Conservation (phyloP, 805 yeast genomes). For the Cyberlindnera nakhonratchasimensis region DNA sequence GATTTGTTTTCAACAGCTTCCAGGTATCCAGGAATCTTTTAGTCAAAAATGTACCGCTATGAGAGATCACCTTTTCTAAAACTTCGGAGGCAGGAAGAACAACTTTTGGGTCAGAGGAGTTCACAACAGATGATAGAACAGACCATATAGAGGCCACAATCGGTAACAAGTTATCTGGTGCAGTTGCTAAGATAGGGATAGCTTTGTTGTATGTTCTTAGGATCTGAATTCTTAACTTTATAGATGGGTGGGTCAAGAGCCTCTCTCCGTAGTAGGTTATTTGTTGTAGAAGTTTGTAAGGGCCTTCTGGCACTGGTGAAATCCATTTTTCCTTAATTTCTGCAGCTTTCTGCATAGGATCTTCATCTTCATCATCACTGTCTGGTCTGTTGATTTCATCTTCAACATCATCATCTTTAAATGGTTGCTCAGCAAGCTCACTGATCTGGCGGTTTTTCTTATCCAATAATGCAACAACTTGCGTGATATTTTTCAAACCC, state of each 20-base stretch:
- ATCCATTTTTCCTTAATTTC: constrained; percentile 50
- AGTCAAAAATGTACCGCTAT: constrained; percentile 45
- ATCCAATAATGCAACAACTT: constrained; percentile 43
- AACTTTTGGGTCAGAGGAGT: constrained; percentile 27
- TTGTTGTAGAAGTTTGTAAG: constrained; percentile 57
- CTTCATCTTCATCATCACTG: constrained; percentile 32
- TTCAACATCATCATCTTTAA: constrained; percentile 37
- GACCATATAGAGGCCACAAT: constrained; percentile 54
- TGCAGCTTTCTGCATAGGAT: constrained; percentile 15
- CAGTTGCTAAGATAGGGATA: constrained; percentile 53
- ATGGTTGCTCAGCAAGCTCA: constrained; percentile 32
- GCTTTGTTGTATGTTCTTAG: constrained; percentile 44
- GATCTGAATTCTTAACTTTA: constrained; percentile 52
- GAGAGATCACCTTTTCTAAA: constrained; percentile 29
- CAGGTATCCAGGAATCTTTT: constrained; percentile 47
- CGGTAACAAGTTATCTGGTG: constrained; percentile 44
- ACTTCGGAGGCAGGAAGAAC: constrained; percentile 30
- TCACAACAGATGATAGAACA: constrained; percentile 28
- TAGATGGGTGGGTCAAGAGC: constrained; percentile 63
- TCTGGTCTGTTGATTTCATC: constrained; percentile 36
- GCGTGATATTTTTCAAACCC: constrained; percentile 46
- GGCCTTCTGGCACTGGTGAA: constrained; percentile 58
- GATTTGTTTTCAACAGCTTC: constrained; percentile 25
- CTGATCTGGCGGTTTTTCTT: constrained; percentile 30
- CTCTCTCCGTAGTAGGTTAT: constrained; percentile 69